Evolutionary conservation across 1,139 yeast species (phyloP), one percentile per base, ranked within the genome.

Genomic region (Meyerozyma sp.): DNA sequence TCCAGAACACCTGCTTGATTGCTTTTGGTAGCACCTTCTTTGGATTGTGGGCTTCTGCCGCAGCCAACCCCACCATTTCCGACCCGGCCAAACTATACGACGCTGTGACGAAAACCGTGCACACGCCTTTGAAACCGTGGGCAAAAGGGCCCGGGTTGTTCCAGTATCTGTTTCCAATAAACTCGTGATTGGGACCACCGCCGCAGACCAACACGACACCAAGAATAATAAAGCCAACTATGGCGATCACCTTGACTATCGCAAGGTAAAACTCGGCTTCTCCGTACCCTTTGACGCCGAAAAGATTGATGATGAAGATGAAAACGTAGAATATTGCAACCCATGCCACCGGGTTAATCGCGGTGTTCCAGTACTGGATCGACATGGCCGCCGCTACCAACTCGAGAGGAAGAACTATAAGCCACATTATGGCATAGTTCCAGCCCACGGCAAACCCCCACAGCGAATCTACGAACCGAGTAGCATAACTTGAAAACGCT

Each of bases 381-480:
- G 86, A 79, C 66, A 85, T 76, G 1, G 91, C 76, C 3, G 93
- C 87, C 14, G 94, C 89, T 40, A 83, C 87, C 47, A 87, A 63
- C 58, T 86, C 95, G 47, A 85, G 65, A 0, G 95, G 93, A 48
- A 85, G 66, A 21, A 84, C 84, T 47, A 85, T 79, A 39, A 86
- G 64, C 93, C 94, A 87, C 68, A 83, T 89, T 55, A 87, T 61
- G 44, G 82, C 84, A 60, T 87, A 88, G 62, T 84, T 84, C 89
- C 90, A 84, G 41, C 90, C 85, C 51, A 82, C 79, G 28, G 88
- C 79, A 58, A 84, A 84, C 8, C 94, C 94, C 81, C 90, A 80
- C 8, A 89, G 82, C 3, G 80, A 75, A 54, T 86, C 94, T 36
- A 88, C 68, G 52, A 86, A 82, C 45, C 84, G 72, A 4, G 87